phyloP scores from a whole-genome alignment of 371 early-diverging fungal species.

The Batkoa obscura region DNA sequence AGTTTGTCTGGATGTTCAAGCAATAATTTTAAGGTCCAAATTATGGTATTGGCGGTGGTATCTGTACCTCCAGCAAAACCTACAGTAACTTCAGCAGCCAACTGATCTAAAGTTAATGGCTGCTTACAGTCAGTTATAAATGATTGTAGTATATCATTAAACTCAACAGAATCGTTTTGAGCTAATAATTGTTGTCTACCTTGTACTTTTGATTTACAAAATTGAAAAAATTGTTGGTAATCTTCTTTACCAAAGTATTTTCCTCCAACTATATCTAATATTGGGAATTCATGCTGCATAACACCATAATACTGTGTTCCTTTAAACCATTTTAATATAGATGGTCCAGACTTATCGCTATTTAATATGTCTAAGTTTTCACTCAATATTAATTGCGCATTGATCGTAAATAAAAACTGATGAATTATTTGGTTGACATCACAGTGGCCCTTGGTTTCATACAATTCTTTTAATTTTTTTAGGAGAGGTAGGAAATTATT shows the following conservation, averaged over 20 bases:
- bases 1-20: slow-evolving; percentile 8
- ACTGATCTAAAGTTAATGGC: no score
- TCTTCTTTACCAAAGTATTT: background rate
- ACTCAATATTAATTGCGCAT: slow-evolving; percentile 27
- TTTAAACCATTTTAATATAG: slow-evolving; percentile 12
- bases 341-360: slow-evolving; percentile 11
- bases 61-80: slow-evolving; percentile 8
- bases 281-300: slow-evolving; percentile 5
- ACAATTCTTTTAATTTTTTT: no score
- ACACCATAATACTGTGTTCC: slow-evolving; percentile 3
- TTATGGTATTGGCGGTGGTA: slow-evolving; percentile 10
- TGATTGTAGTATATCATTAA: no score
- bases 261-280: slow-evolving; percentile 1
- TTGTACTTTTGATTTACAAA: background rate
- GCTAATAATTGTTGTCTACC: no score
- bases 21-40: slow-evolving; percentile 9
- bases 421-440: slow-evolving; percentile 7
- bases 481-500: no score
- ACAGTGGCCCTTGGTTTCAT: no score
- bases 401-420: slow-evolving; percentile 14
- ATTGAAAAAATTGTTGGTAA: background rate
- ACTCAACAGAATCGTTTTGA: no score
- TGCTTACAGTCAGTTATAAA: no score
- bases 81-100: no score
- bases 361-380: slow-evolving; percentile 23